Conservation (phyloP, 139 green algal species). For the Chlorella sorokiniana region DNA sequence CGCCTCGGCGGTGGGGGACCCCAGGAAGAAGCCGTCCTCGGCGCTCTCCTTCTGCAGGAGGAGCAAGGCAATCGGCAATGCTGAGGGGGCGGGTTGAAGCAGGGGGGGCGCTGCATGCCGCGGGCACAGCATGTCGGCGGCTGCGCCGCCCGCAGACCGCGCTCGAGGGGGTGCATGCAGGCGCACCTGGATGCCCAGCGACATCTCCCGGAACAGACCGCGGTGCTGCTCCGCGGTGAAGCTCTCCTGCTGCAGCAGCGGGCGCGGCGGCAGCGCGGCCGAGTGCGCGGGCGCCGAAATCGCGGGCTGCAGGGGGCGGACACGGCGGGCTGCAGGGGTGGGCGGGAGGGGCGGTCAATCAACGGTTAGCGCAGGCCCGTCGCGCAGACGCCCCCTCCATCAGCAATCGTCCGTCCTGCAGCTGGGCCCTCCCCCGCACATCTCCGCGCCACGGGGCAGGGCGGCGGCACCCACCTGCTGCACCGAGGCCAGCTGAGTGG, state of each 20-base stretch:
- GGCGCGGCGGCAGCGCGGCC: not conserved
- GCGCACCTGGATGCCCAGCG: slow-evolving; percentile 15
- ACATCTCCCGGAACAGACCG: slow-evolving; percentile 10
- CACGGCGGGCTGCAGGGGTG: not conserved
- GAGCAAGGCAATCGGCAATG: not conserved
- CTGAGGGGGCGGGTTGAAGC: no score
- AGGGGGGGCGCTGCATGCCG: not conserved
- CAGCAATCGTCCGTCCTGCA: no score
- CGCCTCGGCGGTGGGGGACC: not conserved
- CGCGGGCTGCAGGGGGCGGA: not conserved
- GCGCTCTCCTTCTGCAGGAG: not conserved
- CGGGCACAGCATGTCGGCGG: not conserved
- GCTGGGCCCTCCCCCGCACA: no score
- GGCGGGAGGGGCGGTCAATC: not conserved
- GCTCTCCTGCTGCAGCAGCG: slow-evolving; percentile 11
- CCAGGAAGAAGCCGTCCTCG: slow-evolving; percentile 1
- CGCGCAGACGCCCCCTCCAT: no score
- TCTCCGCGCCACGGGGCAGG: not conserved
- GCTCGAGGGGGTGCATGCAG: no score
- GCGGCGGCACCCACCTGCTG: not conserved
- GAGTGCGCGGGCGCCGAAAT: not conserved
- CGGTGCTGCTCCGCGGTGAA: slow-evolving; percentile 6
- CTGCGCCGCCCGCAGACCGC: not conserved
- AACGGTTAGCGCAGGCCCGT: no score
- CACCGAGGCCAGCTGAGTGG: slow-evolving; percentile 7